Conservation (phyloP, 2,329 filamentous ascomycete genomes). For the Phoma sp. region DNA sequence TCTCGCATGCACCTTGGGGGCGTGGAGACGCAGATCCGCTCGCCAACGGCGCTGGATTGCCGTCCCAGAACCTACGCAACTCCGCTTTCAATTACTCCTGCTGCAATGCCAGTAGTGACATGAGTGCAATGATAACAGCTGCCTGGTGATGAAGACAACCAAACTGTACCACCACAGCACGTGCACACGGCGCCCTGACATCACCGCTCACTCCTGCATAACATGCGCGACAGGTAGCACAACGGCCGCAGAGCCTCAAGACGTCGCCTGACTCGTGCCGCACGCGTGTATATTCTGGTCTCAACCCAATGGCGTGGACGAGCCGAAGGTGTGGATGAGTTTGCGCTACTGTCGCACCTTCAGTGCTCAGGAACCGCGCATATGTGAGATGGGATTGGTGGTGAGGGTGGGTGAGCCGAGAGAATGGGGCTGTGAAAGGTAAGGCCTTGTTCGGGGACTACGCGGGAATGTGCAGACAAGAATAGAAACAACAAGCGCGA, state of each 20-base stretch:
- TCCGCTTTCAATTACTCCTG: too few relatives aligned
- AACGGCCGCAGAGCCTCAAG: slow-evolving; percentile 17
- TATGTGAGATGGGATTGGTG: slow-evolving; percentile 1
- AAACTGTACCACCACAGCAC: too few relatives aligned
- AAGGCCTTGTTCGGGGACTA: slow-evolving; percentile 16
- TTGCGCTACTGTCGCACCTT: slow-evolving; percentile 3
- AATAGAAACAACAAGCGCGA: slow-evolving; percentile 14
- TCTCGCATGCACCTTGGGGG: too few relatives aligned
- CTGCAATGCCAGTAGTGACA: too few relatives aligned
- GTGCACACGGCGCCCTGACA: too few relatives aligned
- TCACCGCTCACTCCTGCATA: neutral
- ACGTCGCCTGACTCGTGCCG: slow-evolving; percentile 1
- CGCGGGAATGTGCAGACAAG: slow-evolving; percentile 7
- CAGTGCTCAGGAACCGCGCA: slow-evolving; percentile 2
- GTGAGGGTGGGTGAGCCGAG: neutral
- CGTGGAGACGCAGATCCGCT: too few relatives aligned
- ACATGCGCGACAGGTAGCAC: slow-evolving; percentile 9
- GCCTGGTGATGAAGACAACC: too few relatives aligned
- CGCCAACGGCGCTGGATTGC: too few relatives aligned
- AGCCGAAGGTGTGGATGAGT: neutral
- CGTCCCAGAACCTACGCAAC: too few relatives aligned
- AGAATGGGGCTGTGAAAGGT: slow-evolving; percentile 5
- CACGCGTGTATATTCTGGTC: neutral
- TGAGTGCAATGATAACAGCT: too few relatives aligned
- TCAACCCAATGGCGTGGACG: neutral